phyloP scores from a whole-genome alignment of 2,329 filamentous ascomycete species.

The Chaetomiaceae sp. region DNA sequence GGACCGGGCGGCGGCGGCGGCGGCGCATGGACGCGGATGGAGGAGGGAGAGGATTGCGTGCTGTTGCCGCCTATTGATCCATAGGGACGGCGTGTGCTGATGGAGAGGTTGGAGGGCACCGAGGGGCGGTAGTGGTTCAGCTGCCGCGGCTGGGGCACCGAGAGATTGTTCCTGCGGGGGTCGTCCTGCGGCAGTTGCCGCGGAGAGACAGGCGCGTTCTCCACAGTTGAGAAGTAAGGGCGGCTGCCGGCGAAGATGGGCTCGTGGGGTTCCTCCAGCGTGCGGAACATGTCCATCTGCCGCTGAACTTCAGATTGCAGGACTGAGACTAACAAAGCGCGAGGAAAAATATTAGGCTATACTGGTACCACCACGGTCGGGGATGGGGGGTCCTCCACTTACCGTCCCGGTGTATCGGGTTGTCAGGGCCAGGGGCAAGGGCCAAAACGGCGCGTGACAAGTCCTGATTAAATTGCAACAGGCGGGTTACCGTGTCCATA shows the following conservation, averaged over 20 bases:
- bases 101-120: constrained; percentile 73
- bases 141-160: constrained; percentile 52
- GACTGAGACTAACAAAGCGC: constrained; percentile 39
- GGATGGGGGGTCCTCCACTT: constrained; percentile 33
- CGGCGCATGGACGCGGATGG: constrained; percentile 60
- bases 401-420: constrained; percentile 76
- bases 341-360: constrained; percentile 16
- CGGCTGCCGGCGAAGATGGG: constrained; percentile 57
- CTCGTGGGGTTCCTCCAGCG: constrained; percentile 62
- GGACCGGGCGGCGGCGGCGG: constrained; percentile 51
- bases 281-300: constrained; percentile 51
- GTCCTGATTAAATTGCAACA: constrained; percentile 74
- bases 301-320: constrained; percentile 57
- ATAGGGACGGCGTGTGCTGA: constrained; percentile 70
- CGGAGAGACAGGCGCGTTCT: constrained; percentile 78
- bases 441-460: constrained; percentile 69
- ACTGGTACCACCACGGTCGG: neutral
- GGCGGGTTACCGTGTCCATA: constrained; percentile 69
- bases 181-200: constrained; percentile 84
- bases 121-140: constrained; percentile 66
- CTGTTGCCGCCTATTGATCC: constrained; percentile 74
- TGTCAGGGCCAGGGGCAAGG: constrained; percentile 69
- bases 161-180: constrained; percentile 63
- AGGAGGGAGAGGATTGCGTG: constrained; percentile 65
- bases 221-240: constrained; percentile 60